phyloP scores from a whole-genome alignment of 2,329 filamentous ascomycete genomes.

The Calonectria honghensis region DNA sequence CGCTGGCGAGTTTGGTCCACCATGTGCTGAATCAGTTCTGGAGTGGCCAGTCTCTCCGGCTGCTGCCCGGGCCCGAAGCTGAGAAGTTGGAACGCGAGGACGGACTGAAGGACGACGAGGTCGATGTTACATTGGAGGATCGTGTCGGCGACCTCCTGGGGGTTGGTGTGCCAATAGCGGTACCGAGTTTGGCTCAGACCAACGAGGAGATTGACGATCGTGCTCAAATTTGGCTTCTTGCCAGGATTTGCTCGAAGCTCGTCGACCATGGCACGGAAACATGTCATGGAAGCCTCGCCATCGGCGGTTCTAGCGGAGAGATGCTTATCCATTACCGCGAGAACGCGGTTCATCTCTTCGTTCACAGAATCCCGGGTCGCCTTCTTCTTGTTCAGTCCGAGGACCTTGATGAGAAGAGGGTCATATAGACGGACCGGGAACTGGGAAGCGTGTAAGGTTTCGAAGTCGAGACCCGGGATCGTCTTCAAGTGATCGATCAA shows the following conservation, averaged over 20 bases:
- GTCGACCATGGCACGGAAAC: not conserved
- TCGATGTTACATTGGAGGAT: slow-evolving; percentile 1
- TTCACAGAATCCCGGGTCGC: not conserved
- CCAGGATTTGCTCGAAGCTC: not conserved
- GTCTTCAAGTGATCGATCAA: not conserved
- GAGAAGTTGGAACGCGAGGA: not conserved
- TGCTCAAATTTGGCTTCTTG: not conserved
- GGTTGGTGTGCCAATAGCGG: not conserved
- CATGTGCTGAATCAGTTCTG: not conserved
- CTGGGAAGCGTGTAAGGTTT: not conserved
- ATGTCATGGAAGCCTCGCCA: not conserved
- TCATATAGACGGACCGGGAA: not conserved
- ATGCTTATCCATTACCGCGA: not conserved
- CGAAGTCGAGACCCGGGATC: not conserved
- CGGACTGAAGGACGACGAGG: not conserved
- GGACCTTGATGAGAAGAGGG: not conserved
- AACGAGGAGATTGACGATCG: not conserved
- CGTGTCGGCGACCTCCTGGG: not conserved
- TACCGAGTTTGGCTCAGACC: not conserved
- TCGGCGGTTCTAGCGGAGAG: not conserved
- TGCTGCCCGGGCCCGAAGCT: not conserved
- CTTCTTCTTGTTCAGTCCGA: not conserved
- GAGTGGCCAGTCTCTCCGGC: not conserved
- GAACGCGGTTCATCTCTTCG: not conserved
- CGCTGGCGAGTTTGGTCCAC: not conserved